Base-by-base conservation (phyloP, 208 protist species). In the Herpetomonas samuelpessoai region DNA sequence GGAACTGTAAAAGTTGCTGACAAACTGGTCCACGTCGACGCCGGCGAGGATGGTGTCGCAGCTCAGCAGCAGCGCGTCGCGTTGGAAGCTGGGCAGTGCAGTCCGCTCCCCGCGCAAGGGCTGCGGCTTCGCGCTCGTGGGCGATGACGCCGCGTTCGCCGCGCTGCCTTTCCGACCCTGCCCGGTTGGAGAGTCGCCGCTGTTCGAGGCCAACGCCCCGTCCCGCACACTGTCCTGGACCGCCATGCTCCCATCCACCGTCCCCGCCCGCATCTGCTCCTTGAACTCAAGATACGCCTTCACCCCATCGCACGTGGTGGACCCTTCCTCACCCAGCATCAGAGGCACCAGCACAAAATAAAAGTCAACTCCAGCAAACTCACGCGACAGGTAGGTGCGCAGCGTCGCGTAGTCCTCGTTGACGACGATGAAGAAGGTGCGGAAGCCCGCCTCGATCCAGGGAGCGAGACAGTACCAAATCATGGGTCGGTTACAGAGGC, bases 401-500 rank as follows among this genome's bases (percentile, higher is more conserved):
- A 92, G 57, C 0, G 74, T 63, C 0, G 65, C 75, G 47, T 83
- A 77, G 71, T 89, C 71, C 62, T 89, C 76, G 60, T 91, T 77
- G 26, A 91, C 85, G 57, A 82, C 91, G 39, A 95, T 14, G 55
- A 92, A 95, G 48, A 95, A 92, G 45, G 53, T 78, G 44, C 68
- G 60, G 62, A 84, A 86, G 50, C 88, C 88, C 2, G 74, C 79
- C 21, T 68, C 63, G 16, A 92, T 81, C 83, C 82, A 91, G 28
- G 88, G 85, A n/a, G 49, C 54, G 16, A 95, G 57, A 45, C 68
- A 77, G 65, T 86, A 92, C 86, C 85, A 92, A 48, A 95, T 89
- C n/a, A 95, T 70, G 0, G 88, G 88, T 0, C 79, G 76, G 51
- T 95, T 95, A 66, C 82, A 88, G 2, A 80, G 57, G 31, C 61